A percentile compares a stretch with the other conserved stretches of the same genome.
Evolutionary conservation across 164 flowering plant species (phyloP).

Genomic region (Hamamelis virginiana): DNA sequence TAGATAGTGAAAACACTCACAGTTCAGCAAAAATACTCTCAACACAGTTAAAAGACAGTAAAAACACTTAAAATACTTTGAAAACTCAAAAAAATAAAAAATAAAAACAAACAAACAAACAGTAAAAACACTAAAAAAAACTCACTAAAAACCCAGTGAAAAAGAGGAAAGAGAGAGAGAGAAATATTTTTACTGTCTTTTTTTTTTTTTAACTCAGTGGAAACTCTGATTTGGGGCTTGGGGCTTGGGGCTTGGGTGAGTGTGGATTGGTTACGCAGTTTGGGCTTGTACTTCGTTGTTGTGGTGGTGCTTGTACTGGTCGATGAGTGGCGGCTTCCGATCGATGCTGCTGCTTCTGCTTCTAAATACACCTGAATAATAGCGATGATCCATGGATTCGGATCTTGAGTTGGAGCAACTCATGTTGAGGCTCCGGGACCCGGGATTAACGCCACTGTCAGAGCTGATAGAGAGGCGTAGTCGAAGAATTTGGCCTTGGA

Average conservation of each 20-base stretch:
- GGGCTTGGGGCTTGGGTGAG: slow-evolving; percentile 65
- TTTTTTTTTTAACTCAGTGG: too few species aligned
- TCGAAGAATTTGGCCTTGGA: slow-evolving; percentile 69
- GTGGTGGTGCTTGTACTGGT: slow-evolving; percentile 19
- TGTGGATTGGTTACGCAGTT: slow-evolving; percentile 33
- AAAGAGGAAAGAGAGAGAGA: too few species aligned
- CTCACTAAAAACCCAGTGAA: too few species aligned
- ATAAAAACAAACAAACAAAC: too few species aligned
- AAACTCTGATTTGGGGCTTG: slow-evolving; percentile 43
- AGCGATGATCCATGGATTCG: slow-evolving; percentile 52
- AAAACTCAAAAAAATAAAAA: too few species aligned
- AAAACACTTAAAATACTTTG: too few species aligned
- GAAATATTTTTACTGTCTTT: too few species aligned
- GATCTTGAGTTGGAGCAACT: slow-evolving; percentile 42
- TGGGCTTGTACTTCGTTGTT: slow-evolving; percentile 21
- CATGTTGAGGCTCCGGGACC: not conserved
- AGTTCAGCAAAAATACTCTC: too few species aligned
- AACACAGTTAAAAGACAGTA: too few species aligned
- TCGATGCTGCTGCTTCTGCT: slow-evolving; percentile 57
- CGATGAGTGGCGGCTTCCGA: slow-evolving; percentile 37
- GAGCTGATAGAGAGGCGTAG: slow-evolving; percentile 60
- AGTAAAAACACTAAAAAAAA: too few species aligned
- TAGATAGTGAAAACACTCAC: too few species aligned
- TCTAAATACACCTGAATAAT: slow-evolving; percentile 9
- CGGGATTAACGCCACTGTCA: slow-evolving; percentile 23